Base-by-base conservation (phyloP, 2,329 filamentous ascomycete species). In the Macrophomina phaseolina region DNA sequence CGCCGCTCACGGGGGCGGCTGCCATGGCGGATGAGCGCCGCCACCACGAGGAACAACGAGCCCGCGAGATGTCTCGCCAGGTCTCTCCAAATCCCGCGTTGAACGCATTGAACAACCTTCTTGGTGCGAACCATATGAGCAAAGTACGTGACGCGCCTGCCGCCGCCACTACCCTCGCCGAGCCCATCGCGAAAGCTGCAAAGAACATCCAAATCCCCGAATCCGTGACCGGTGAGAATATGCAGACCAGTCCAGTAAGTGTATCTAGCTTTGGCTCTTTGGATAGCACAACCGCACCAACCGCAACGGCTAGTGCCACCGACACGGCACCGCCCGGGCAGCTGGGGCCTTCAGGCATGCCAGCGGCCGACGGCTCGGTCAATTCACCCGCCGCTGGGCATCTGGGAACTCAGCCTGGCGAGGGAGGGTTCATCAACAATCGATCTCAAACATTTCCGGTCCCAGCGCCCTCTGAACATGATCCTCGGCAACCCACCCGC, bases 361-460 rank as follows among this genome's bases (percentile, higher is more conserved):
- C 68, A 34, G 77, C 75, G 68, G 74, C 74, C 28, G 74, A 77
- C 65, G 68, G 68, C 67, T 79, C 78, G 65, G 78, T 81, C 65
- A 78, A 77, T 36, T 46, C 49, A 51, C 56, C 36, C 49, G 60
- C 55, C 49, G 32, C 65, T 18, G 63, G 48, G 14, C 36, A 58
- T 28, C 38, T 61, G 46, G 64, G 64, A 23, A 40, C 67, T 14
- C 67, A 32, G 36, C 75, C 77, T 28, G 74, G 71, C 51, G 77
- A 79, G 32, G 73, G 71, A 49, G 73, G 70, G 23, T 74, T 76
- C 11, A 72, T 67, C 63, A 70, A 78, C 42, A 85, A 83, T 71
- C 87, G 88, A 72, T 82, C 87, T 9, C 87, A 87, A 71, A 89
- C 87, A n/a, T 90, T 88, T 74, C 87, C 87, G 7, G 85, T 87